A percentile compares a stretch with the other conserved stretches of the same genome.
These are phyloP conservation scores for Yamadazyma mexicana DNA, from an alignment of 1,139 yeast species.

Conservation along the genomic window DNA sequence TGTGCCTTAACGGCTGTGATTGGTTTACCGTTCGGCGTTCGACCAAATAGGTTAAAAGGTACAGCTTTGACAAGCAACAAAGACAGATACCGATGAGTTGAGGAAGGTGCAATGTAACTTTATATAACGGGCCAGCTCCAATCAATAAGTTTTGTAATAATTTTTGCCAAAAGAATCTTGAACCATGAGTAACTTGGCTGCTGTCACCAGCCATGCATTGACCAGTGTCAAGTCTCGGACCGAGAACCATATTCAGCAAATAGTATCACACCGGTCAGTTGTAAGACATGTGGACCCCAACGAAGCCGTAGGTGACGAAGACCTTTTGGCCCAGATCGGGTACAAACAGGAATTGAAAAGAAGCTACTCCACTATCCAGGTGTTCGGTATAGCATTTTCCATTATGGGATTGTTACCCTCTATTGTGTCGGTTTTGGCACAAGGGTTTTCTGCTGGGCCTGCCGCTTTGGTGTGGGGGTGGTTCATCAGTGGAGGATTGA, in stretches of 20 bases:
- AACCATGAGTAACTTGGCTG: constrained; percentile 2
- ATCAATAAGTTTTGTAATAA: neutral
- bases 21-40: too few species aligned
- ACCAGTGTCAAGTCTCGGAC: constrained; percentile 18
- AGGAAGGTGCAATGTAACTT: too few species aligned
- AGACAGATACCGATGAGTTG: too few species aligned
- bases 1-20: too few species aligned
- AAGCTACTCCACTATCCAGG: constrained; percentile 48
- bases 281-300: constrained; percentile 27
- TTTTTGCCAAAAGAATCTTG: neutral
- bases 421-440: constrained; percentile 36
- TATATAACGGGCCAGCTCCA: neutral
- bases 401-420: constrained; percentile 55
- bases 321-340: constrained; percentile 52
- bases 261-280: constrained; percentile 26
- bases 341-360: constrained; percentile 53
- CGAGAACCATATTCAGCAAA: constrained; percentile 22
- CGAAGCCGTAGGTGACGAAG: constrained; percentile 39
- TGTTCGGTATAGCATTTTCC: constrained; percentile 53
- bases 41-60: too few species aligned
- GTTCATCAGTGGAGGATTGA: constrained; percentile 60
- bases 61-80: too few species aligned
- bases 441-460: constrained; percentile 43
- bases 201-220: constrained; percentile 12
- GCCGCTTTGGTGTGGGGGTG: constrained; percentile 69